Base-by-base conservation (phyloP, 768 basidiomycete species). In the Lentinula aciculospora region DNA sequence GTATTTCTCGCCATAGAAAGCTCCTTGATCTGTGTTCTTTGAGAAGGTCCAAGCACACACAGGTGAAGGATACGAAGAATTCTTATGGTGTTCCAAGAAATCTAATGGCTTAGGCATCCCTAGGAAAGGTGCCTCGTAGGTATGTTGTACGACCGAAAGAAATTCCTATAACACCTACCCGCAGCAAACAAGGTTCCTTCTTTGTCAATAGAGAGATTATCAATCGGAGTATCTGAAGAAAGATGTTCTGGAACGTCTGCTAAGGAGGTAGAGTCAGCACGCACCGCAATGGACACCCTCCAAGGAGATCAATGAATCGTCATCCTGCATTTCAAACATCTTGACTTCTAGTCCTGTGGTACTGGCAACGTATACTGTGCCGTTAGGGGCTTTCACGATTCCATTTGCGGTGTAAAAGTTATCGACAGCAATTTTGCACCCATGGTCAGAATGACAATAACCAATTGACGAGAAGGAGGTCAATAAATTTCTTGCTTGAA, bases 171-270 rank as follows among this genome's bases (percentile, higher is more conserved):
- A 28, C 10, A 59, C 71, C 59, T 59, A 84, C 86, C 80, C 57
- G 86, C 83, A 25, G 75, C 79, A 82, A 84, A 89, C 25, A 89
- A 65, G 10, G 75, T 76, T 8, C 85, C 87, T 39, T 83, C 72
- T 27, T 74, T 67, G 61, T 86, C 86, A 6, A 89, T 66, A 42
- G 80, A 72, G 1, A 86, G 64, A 64, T 90, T 89, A 64, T 91
- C 89, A 60, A 85, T 48, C 3, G 62, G 66, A 29, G 77, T 73
- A 64, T 81, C 85, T 83, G 59, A 1, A 48, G n/a, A 42, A 53
- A 25, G 19, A 1, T 46, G 3, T 15, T 50, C 23, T 34, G 12
- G 23, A 4, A 60, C 7, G 60, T 50, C 32, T 53, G 48, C 58
- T 47, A 32, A 53, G 17, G 21, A 25, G 15, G 27, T 51, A 21